Conservation (phyloP, 352 stramenopile species). For the Globisporangium perplexum region DNA sequence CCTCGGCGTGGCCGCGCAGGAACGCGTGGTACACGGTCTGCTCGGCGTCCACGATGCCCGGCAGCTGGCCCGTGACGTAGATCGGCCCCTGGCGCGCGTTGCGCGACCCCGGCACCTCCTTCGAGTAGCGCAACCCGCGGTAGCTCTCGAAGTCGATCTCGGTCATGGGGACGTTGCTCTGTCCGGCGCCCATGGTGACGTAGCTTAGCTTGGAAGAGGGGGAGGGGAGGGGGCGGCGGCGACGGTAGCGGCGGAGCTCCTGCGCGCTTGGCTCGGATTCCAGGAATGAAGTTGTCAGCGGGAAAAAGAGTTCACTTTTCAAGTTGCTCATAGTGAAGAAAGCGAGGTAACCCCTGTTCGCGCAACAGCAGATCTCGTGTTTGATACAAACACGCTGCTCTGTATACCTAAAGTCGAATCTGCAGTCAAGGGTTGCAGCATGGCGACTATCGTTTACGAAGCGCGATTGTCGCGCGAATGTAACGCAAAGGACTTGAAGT, state of each 20-base stretch:
- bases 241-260: not conserved
- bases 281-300: not conserved
- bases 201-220: not conserved
- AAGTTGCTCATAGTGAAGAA: too few species aligned
- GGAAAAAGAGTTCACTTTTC: too few species aligned
- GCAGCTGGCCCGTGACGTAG: slow-evolving; percentile 9
- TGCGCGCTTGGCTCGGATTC: too few species aligned
- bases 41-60: slow-evolving; percentile 5
- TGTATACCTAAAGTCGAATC: too few species aligned
- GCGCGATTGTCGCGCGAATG: too few species aligned
- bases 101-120: slow-evolving; percentile 19
- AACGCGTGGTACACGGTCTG: slow-evolving; percentile 20
- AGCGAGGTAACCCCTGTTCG: too few species aligned
- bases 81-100: slow-evolving; percentile 17
- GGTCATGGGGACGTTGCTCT: slow-evolving; percentile 35
- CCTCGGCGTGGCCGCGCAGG: slow-evolving; percentile 4
- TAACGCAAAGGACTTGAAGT: too few species aligned
- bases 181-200: slow-evolving; percentile 38
- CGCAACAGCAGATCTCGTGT: too few species aligned
- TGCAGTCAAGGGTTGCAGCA: too few species aligned
- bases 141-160: slow-evolving; percentile 47
- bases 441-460: too few species aligned
- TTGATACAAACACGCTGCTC: too few species aligned
- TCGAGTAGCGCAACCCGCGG: slow-evolving; percentile 17
- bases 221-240: not conserved